These are phyloP conservation scores for Starmerella floricola DNA, from an alignment of 805 yeast genomes.

Conservation along the genomic window DNA sequence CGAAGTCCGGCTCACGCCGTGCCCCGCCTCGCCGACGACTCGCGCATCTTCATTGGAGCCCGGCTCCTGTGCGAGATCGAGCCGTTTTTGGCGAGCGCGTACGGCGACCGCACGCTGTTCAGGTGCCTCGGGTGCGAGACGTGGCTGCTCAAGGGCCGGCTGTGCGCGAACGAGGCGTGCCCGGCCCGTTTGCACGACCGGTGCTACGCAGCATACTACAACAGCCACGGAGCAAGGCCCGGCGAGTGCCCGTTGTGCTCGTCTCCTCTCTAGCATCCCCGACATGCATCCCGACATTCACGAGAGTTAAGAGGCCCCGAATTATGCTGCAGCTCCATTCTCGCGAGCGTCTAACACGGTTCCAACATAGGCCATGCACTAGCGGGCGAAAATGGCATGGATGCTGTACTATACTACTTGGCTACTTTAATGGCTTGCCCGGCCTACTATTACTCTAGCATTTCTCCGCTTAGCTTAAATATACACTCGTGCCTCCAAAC, in stretches of 20 bases:
- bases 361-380: too few species aligned
- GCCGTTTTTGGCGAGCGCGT: slow-evolving; percentile 11
- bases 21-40: too few species aligned
- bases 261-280: background rate
- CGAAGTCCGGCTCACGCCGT: too few species aligned
- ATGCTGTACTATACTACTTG: too few species aligned
- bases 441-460: too few species aligned
- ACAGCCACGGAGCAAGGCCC: background rate
- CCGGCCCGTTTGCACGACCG: slow-evolving; percentile 15
- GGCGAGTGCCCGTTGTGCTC: slow-evolving; percentile 15
- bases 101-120: slow-evolving; percentile 11
- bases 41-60: slow-evolving; percentile 4
- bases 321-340: too few species aligned
- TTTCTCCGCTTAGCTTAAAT: too few species aligned
- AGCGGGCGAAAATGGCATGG: too few species aligned
- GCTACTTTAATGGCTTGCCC: too few species aligned
- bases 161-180: slow-evolving; percentile 15
- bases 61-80: slow-evolving; percentile 13
- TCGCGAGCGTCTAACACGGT: too few species aligned
- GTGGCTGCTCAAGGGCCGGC: slow-evolving; percentile 15
- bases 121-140: slow-evolving; percentile 17
- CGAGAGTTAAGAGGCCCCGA: too few species aligned
- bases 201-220: slow-evolving; percentile 17
- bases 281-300: background rate
- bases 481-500: too few species aligned